Conservation (phyloP, 2,329 filamentous ascomycete genomes). For the Cladorrhinum sp. region DNA sequence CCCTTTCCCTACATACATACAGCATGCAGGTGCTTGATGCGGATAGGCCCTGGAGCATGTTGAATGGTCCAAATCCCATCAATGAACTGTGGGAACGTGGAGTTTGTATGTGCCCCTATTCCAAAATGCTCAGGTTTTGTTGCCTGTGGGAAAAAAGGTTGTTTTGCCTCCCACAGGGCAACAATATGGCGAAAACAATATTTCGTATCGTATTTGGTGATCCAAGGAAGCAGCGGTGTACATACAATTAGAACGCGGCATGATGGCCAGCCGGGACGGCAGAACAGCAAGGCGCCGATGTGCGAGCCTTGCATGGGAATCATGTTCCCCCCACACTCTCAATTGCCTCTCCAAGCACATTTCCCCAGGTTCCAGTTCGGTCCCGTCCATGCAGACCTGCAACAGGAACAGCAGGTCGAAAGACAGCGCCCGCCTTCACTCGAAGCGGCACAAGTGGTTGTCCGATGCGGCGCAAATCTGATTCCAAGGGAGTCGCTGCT, state of each 20-base stretch:
- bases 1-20: constrained; percentile 10
- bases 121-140: not conserved
- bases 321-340: not conserved
- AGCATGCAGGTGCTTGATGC: constrained; percentile 1
- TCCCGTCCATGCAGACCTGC: not conserved
- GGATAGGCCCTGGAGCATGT: not conserved
- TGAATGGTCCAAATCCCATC: not conserved
- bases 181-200: not conserved
- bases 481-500: not conserved
- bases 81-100: not conserved
- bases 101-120: not conserved
- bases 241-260: not conserved
- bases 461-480: not conserved
- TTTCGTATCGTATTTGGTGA: not conserved
- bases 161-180: not conserved
- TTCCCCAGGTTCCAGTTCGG: not conserved
- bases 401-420: not conserved
- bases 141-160: not conserved
- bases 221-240: not conserved
- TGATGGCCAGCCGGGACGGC: not conserved
- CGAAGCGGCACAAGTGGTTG: not conserved
- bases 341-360: not conserved
- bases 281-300: not conserved
- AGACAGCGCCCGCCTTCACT: not conserved
- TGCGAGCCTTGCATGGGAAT: not conserved